Conservation (phyloP, 805 yeast species). For the Priceomyces fermenticarens region DNA sequence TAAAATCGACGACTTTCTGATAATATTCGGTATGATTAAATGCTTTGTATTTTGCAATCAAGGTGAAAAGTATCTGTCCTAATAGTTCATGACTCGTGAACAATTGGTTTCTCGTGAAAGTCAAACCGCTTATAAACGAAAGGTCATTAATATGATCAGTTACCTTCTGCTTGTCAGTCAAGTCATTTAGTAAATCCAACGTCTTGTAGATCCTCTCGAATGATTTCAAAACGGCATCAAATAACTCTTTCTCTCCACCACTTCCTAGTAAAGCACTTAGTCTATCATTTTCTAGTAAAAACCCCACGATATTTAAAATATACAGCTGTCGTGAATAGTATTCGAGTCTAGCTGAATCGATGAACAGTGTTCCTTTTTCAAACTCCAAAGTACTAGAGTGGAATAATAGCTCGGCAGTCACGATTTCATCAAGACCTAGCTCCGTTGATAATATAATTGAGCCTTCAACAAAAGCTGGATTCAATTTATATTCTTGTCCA, state of each 20-base stretch:
- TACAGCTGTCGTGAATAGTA: conserved; percentile 69
- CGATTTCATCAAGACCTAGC: conserved; percentile 63
- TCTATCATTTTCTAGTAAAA: conserved; percentile 18
- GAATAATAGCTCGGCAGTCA: conserved; percentile 66
- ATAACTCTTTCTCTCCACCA: conserved; percentile 18
- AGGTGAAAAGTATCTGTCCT: conserved; percentile 61
- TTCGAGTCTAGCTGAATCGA: conserved; percentile 64
- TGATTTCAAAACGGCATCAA: conserved; percentile 48
- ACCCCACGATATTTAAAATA: conserved; percentile 62
- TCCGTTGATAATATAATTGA: conserved; percentile 57
- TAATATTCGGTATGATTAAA: conserved; percentile 32
- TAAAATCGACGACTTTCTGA: conserved; percentile 40
- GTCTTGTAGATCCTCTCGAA: conserved; percentile 58
- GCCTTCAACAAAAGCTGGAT: conserved; percentile 59
- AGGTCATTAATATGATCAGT: conserved; percentile 48
- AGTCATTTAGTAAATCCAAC: conserved; percentile 51
- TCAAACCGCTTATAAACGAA: conserved; percentile 37
- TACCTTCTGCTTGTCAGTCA: conserved; percentile 45
- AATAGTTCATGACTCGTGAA: conserved; percentile 67
- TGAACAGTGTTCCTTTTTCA: conserved; percentile 46
- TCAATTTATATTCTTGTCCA: conserved; percentile 59
- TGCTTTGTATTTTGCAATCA: conserved; percentile 36
- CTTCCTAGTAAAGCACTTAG: conserved; percentile 20
- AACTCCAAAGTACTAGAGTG: conserved; percentile 37
- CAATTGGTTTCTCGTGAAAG: conserved; percentile 60